Base-by-base conservation (phyloP, 163 green algal species). In the Scenedesmus sp. region DNA sequence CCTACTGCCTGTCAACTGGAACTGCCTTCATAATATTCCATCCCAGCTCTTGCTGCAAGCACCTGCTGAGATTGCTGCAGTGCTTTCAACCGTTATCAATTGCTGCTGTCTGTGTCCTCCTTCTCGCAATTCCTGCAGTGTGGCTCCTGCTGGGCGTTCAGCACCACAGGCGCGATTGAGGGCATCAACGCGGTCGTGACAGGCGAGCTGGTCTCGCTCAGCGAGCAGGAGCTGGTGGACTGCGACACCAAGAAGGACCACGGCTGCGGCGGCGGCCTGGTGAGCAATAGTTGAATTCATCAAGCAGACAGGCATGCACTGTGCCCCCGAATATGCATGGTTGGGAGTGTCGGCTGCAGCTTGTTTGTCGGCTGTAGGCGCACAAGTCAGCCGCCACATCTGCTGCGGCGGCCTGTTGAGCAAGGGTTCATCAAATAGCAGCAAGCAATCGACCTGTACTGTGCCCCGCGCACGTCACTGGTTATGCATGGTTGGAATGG, bases 191-290 rank as follows among this genome's bases (percentile, higher is more conserved):
- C 94, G 18, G 96, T 99, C 73, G 91, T 94, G 34, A 99, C 96
- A 8, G 96, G 96, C 90, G 93, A 98, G 91, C 94, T 99, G 26
- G 57, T 96, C 23, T 96, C 95, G 5, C 94, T 99, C 15, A 97
- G 93, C n/a, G 97, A 99, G 95, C 98, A 99, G 94, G 95, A 98
- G 95, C 95, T 99, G 54, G 95, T 99, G 1, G 98, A 99, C 95
- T 99, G 98, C 93, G 98, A 99, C 94, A 86, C 82, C 4, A 82
- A 88, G 8, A 73, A 95, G 85, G 93, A 94, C 93, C 89, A 93
- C 16, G 91, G 93, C 60, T 89, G 84, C 62, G 26, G 84, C 12
- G 84, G 84, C 62, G 84, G 84, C 18, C 84, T 89, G 34, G 70
- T 79, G 23, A 79, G 70, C 70, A 4, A 52, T 23, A 23, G 4